phyloP scores from a whole-genome alignment of 805 yeast species.

The Jamesozyma jinghongensis region DNA sequence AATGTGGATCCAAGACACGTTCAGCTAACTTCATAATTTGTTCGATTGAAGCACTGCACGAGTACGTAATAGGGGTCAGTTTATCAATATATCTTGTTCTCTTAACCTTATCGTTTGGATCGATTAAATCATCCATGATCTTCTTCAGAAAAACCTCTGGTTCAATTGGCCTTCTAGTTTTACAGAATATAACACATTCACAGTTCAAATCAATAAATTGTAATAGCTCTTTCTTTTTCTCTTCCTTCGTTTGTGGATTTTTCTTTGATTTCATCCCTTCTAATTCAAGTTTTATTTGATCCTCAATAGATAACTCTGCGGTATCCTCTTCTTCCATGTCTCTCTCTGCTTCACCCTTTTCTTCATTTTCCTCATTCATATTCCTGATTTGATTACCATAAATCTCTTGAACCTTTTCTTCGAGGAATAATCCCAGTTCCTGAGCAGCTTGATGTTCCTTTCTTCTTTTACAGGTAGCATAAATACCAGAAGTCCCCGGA shows the following conservation, averaged over 20 bases:
- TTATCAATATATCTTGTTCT: conserved; percentile 68
- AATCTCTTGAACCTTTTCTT: conserved; percentile 42
- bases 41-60: conserved; percentile 62
- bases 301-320: conserved; percentile 58
- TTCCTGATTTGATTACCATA: conserved; percentile 33
- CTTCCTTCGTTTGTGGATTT: conserved; percentile 28
- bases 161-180: conserved; percentile 66
- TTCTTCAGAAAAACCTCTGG: conserved; percentile 64
- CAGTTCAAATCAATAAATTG: conserved; percentile 58
- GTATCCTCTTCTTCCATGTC: conserved; percentile 30
- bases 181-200: conserved; percentile 79
- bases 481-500: conserved; percentile 80
- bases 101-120: conserved; percentile 37
- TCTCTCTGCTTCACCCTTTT: conserved; percentile 12
- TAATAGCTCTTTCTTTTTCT: conserved; percentile 39
- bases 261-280: conserved; percentile 42
- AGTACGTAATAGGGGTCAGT: conserved; percentile 67
- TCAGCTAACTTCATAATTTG: conserved; percentile 55
- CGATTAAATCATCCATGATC: conserved; percentile 52
- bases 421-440: conserved; percentile 54
- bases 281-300: conserved; percentile 63
- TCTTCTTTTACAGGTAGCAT: conserved; percentile 79
- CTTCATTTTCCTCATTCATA: conserved; percentile 12
- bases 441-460: conserved; percentile 70
- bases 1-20: conserved; percentile 56